Evolutionary conservation across 202 grass and related monocot species (phyloP), one percentile per base, ranked within the genome.

Genomic region (Cymbopogon flexuosus): DNA sequence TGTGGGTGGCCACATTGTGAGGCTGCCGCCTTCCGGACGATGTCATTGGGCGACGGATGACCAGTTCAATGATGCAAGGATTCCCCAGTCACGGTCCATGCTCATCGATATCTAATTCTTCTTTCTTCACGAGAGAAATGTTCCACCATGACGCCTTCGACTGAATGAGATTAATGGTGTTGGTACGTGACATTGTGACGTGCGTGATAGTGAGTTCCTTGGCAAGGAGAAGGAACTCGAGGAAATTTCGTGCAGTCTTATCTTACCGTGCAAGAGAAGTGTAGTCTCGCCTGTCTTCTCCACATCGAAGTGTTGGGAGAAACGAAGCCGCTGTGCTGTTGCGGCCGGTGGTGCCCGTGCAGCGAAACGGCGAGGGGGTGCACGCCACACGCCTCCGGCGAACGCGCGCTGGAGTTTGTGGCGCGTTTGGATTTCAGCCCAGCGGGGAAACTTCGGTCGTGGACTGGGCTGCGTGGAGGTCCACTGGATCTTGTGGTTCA

Each of bases 1-100:
- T 23, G 58, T 78, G 65, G 23, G 70, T 76, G 52, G 77, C 67
- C 78, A 85, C 59, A 35, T 82, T 81, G 78, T 37, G 78, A 85
- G 87, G 78, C 47, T 89, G 57, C 54, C 39, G 12, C 73, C 58
- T n/a, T 8, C 33, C 29, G 23, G 57, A 27, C 43, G 11, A 76
- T 41, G 57, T 47, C 57, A 71, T 24, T 58, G 35, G 46, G 13
- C 21, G 42, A 62, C 52, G 65, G 34, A 30, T 45, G 5, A 0
- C 47, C 29, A 60, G 13, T 64, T 24, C 56, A 46, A 49, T 37
- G 45, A n/a, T 49, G 68, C 68, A 4, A 70, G 65, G 78, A 81
- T 89, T 81, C 77, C 52, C 13, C 3, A 2, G 4, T 1, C 8
- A 45, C 59, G 73, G 40, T 47, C 16, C 41, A 14, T 47, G 40